These are phyloP conservation scores for Flagelloscypha sp. DNA, from an alignment of 768 basidiomycete genomes.

Conservation along the genomic window DNA sequence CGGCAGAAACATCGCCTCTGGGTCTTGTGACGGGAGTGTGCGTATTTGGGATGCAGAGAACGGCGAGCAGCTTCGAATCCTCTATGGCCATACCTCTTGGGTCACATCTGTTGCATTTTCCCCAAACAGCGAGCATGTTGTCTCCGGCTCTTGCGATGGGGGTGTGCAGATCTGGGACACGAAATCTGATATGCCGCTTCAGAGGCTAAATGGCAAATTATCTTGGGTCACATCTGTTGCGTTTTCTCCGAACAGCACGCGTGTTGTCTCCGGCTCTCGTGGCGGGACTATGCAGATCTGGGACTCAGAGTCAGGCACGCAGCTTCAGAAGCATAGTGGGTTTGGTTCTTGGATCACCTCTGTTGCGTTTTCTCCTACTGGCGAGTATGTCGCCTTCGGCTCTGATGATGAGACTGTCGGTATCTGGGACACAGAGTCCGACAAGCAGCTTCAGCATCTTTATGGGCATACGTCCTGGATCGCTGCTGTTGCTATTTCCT, in stretches of 20 bases:
- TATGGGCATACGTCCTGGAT: no score
- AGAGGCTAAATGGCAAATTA: conserved; percentile 67
- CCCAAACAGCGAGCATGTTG: conserved; percentile 72
- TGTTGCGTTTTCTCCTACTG: no score
- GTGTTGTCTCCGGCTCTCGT: conserved; percentile 84
- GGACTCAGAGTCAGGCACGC: no score
- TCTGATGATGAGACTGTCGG: no score
- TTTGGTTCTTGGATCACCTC: no score
- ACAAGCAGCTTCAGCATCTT: no score
- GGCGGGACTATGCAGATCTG: conserved; percentile 86
- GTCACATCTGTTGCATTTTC: conserved; percentile 79
- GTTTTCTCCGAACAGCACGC: conserved; percentile 88
- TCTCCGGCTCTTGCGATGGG: conserved; percentile 77
- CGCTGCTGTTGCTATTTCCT: no score
- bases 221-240: conserved; percentile 86
- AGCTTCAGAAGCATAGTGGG: no score
- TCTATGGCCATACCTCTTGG: conserved; percentile 74
- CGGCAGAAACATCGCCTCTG: no score
- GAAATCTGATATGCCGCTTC: conserved; percentile 54
- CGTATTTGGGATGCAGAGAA: conserved; percentile 31
- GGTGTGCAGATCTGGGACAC: conserved; percentile 80
- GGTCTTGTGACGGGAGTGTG: conserved; percentile 25
- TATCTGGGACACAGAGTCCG: no score
- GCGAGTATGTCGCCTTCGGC: no score
- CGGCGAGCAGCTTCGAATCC: conserved; percentile 51